A percentile compares a stretch with the other conserved stretches of the same genome.
phyloP scores from a whole-genome alignment of 2,329 filamentous ascomycete genomes.

The Verticillium isaacii region DNA sequence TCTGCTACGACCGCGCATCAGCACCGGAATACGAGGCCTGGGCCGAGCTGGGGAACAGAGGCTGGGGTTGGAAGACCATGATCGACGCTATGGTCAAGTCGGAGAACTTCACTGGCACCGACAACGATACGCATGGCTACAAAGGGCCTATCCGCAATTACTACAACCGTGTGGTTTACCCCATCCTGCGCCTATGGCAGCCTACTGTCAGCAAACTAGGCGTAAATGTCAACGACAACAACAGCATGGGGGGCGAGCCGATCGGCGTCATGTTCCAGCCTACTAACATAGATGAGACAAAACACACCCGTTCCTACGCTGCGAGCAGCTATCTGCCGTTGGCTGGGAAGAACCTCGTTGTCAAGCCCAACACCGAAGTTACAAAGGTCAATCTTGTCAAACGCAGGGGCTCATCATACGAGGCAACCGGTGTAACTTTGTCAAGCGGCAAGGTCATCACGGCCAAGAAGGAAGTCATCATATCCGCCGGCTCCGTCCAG shows the following conservation, averaged over 20 bases:
- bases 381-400: constrained; percentile 17
- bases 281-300: constrained; percentile 24
- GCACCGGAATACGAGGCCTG: constrained; percentile 31
- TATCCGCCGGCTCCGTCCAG: constrained; percentile 9
- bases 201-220: constrained; percentile 8
- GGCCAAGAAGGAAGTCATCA: constrained; percentile 7
- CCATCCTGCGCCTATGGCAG: constrained; percentile 7
- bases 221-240: constrained; percentile 4
- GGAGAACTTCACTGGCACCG: constrained; percentile 18
- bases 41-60: constrained; percentile 27
- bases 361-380: constrained; percentile 28
- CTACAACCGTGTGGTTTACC: constrained; percentile 9
- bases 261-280: constrained; percentile 19
- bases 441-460: constrained; percentile 1
- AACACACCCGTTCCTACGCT: constrained; percentile 22
- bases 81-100: constrained; percentile 22
- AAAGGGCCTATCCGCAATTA: constrained; percentile 15
- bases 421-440: constrained; percentile 3
- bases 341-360: constrained; percentile 29
- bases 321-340: constrained; percentile 27
- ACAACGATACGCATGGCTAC: constrained; percentile 12
- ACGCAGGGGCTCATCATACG: not conserved
- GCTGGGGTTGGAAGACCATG: constrained; percentile 32
- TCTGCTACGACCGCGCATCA: constrained; percentile 30
- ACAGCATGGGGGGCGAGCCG: constrained; percentile 8